These are phyloP conservation scores for Entoloma clypeatum DNA, from an alignment of 1,284 basidiomycete genomes.

Conservation along the genomic window DNA sequence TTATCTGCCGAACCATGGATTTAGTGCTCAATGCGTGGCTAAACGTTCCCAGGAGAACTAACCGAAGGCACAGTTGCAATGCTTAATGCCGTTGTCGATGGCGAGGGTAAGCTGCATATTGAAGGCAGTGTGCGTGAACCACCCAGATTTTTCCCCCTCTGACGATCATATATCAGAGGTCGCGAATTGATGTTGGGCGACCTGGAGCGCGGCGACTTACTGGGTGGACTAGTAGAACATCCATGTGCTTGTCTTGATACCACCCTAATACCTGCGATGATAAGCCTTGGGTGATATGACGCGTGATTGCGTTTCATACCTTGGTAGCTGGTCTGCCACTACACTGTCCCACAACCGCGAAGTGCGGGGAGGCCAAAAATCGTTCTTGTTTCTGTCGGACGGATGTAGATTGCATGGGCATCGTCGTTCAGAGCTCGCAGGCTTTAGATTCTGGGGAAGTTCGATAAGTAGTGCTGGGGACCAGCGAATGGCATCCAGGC, in stretches of 20 bases:
- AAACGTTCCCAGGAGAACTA: too few relatives aligned
- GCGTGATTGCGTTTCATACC: too few relatives aligned
- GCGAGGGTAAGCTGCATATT: slow-evolving; percentile 19
- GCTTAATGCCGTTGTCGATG: slow-evolving; percentile 17
- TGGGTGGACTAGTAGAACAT: slow-evolving; percentile 17
- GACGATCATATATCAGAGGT: not conserved
- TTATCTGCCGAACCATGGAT: slow-evolving; percentile 15
- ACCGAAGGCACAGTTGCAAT: slow-evolving; percentile 18
- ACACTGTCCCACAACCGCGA: slow-evolving; percentile 68
- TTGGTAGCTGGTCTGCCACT: too few relatives aligned
- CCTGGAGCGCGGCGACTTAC: slow-evolving; percentile 5
- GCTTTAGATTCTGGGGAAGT: not conserved
- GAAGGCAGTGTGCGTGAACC: slow-evolving; percentile 16
- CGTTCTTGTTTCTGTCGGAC: slow-evolving; percentile 34
- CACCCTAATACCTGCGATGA: slow-evolving; percentile 15
- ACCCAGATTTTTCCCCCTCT: slow-evolving; percentile 16
- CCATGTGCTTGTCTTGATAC: slow-evolving; percentile 19
- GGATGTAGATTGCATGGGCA: slow-evolving; percentile 9
- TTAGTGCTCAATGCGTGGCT: slow-evolving; percentile 13
- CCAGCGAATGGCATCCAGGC: too few relatives aligned
- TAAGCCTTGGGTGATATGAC: not conserved
- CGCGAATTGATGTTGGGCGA: not conserved
- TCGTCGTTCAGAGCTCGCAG: not conserved
- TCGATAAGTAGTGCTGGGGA: too few relatives aligned
- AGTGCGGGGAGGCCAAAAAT: slow-evolving; percentile 54